phyloP scores from a whole-genome alignment of 768 basidiomycete genomes.

The Amyloporia xantha region DNA sequence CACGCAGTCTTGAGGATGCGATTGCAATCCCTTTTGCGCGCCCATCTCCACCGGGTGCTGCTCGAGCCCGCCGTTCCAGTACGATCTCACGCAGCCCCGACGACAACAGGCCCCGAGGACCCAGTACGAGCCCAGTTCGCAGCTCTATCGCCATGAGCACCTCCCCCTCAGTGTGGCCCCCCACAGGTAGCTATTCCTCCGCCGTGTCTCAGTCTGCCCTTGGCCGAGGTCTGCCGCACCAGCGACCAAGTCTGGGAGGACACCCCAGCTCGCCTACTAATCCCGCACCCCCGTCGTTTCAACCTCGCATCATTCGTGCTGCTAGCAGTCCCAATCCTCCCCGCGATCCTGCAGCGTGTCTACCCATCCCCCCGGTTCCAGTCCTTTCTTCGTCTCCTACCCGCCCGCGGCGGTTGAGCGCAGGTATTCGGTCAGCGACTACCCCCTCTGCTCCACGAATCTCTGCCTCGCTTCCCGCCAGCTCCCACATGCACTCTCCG shows the following conservation, averaged over 20 bases:
- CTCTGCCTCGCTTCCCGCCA: background rate
- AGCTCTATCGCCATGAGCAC: slow-evolving; percentile 3
- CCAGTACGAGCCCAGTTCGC: slow-evolving; percentile 4
- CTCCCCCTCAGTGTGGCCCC: slow-evolving; percentile 5
- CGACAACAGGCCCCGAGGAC: slow-evolving; percentile 1
- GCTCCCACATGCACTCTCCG: background rate
- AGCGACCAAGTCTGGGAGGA: no score
- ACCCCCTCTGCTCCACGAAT: background rate
- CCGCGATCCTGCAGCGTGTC: slow-evolving; percentile 14
- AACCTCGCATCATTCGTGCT: slow-evolving; percentile 63
- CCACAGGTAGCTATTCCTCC: slow-evolving; percentile 18
- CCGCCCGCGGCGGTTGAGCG: slow-evolving; percentile 42
- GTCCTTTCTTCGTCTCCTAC: slow-evolving; percentile 37
- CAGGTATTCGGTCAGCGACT: slow-evolving; percentile 17
- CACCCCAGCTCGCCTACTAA: slow-evolving; percentile 8
- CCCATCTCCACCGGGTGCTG: slow-evolving; percentile 4
- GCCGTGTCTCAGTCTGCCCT: background rate
- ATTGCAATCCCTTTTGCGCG: slow-evolving; percentile 51
- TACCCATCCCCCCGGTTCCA: slow-evolving; percentile 34
- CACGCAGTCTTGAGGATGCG: slow-evolving; percentile 57
- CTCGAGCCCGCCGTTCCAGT: slow-evolving; percentile 6
- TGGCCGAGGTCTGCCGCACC: background rate
- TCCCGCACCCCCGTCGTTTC: slow-evolving; percentile 12
- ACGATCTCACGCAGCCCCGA: slow-evolving; percentile 8
- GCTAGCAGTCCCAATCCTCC: slow-evolving; percentile 33